Conservation (phyloP, 73 alveolate genomes). For the Symbiodinium natans region DNA sequence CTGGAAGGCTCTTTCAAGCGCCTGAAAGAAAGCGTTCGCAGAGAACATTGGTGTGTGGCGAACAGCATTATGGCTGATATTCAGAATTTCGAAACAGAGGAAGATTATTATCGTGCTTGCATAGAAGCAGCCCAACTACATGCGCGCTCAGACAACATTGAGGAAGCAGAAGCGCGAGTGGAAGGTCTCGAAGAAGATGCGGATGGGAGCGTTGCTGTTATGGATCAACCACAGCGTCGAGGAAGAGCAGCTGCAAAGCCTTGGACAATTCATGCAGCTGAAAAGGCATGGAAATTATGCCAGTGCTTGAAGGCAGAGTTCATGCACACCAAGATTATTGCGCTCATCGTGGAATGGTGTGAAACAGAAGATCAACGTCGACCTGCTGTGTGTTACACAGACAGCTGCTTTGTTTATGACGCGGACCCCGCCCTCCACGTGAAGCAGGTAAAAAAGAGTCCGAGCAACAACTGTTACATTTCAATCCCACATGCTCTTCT, state of each 20-base stretch:
- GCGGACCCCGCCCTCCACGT: background rate
- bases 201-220: background rate
- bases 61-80: too few relatives aligned
- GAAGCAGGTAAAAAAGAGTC: background rate
- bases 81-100: too few relatives aligned
- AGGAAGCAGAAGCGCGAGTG: background rate
- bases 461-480: background rate
- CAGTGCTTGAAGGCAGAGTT: background rate
- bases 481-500: conserved; percentile 12
- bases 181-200: background rate
- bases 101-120: too few relatives aligned
- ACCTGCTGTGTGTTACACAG: background rate
- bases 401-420: conserved; percentile 6
- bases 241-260: too few relatives aligned
- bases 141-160: background rate
- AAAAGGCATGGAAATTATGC: background rate
- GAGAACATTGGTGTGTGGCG: too few relatives aligned
- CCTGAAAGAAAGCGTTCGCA: too few relatives aligned
- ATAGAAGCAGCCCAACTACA: too few relatives aligned
- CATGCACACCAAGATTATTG: background rate
- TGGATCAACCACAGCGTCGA: background rate
- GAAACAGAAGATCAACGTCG: background rate
- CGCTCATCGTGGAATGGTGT: conserved; percentile 36
- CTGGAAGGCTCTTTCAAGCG: conserved; percentile 22
- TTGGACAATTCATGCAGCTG: background rate